Conservation (phyloP, 768 basidiomycete species). For the Xerocomus spinulosus region DNA sequence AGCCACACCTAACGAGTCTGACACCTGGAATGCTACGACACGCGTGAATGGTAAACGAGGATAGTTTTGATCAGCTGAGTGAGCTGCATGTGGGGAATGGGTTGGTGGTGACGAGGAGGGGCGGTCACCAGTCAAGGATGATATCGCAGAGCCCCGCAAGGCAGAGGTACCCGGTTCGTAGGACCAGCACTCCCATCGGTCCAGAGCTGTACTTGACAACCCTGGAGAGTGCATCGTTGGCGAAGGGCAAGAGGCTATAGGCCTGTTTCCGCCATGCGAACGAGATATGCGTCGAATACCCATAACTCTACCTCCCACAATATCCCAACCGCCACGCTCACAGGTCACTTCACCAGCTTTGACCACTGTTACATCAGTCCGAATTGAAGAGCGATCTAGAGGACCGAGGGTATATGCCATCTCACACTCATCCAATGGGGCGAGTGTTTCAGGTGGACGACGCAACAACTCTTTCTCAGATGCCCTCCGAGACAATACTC, state of each 20-base stretch:
- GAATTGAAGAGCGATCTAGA: conserved; percentile 33
- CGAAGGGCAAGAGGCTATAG: conserved; percentile 9
- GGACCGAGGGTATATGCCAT: conserved; percentile 29
- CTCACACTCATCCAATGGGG: conserved; percentile 34
- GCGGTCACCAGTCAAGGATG: conserved; percentile 37
- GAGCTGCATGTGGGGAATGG: background rate
- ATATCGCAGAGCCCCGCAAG: conserved; percentile 49
- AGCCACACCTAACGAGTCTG: conserved; percentile 51
- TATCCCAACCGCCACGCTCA: conserved; percentile 79
- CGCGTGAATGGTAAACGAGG: conserved; percentile 80
- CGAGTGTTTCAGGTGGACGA: conserved; percentile 44
- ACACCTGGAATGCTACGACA: conserved; percentile 54
- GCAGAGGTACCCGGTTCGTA: conserved; percentile 54
- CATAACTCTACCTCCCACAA: conserved; percentile 50
- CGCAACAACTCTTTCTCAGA: conserved; percentile 63
- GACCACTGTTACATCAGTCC: conserved; percentile 50
- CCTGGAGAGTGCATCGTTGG: conserved; percentile 31
- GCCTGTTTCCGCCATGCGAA: conserved; percentile 30
- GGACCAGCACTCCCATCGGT: conserved; percentile 82
- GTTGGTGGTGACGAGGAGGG: conserved; percentile 4
- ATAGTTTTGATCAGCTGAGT: conserved; percentile 16
- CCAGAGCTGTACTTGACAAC: conserved; percentile 59
- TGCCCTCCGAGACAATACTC: conserved; percentile 65
- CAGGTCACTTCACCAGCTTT: conserved; percentile 53
- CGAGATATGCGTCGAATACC: conserved; percentile 70